Base-by-base conservation (phyloP, 1,284 basidiomycete genomes). In the Phylloboletellus chloephorus region DNA sequence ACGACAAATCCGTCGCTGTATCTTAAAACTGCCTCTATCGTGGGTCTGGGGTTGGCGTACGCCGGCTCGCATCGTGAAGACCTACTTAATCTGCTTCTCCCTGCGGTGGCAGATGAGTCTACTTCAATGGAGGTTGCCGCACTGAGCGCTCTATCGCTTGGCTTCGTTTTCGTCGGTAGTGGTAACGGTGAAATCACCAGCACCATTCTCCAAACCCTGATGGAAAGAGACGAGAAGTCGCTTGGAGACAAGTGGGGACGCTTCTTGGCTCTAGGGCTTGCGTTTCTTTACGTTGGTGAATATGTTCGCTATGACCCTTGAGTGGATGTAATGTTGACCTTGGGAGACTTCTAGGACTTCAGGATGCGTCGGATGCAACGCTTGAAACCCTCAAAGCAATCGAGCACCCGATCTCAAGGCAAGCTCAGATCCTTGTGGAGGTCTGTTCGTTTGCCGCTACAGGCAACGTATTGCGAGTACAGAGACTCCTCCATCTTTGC, bases 81-180 rank as follows among this genome's bases (percentile, higher is more conserved):
- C 53, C 67, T 98, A 16, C 69, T 87, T n/a, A 65, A 73, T 12
- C 67, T 86, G 38, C 73, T 97, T 16, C 65, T 92, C n/a, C 90
- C 89, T 0, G 74, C 81, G 33, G 76, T 95, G 20, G 77, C 78
- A 7, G 94, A 97, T 54, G 89, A 94, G 35, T 66, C 68, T 11
- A 69, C 81, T 30, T 82, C 88, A 24, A 97, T 95, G 80, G 93
- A 98, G 63, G 81, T 98, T 19, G 83, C 85, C 0, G 79, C 88
- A 29, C 74, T 97, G 48, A 81, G 93, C 15, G 82, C 93, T 0
- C 73, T 99, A 16, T 80, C 94, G 0, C 76, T 98, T 13, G 95
- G 95, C 2, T 95, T 98, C 64, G 84, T 98, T 44, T 98, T 92
- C 60, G 93, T 95, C 24, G 96, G 95, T 17, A 93, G 91, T 54